phyloP scores from a whole-genome alignment of 805 yeast species.

The Candida alai region DNA sequence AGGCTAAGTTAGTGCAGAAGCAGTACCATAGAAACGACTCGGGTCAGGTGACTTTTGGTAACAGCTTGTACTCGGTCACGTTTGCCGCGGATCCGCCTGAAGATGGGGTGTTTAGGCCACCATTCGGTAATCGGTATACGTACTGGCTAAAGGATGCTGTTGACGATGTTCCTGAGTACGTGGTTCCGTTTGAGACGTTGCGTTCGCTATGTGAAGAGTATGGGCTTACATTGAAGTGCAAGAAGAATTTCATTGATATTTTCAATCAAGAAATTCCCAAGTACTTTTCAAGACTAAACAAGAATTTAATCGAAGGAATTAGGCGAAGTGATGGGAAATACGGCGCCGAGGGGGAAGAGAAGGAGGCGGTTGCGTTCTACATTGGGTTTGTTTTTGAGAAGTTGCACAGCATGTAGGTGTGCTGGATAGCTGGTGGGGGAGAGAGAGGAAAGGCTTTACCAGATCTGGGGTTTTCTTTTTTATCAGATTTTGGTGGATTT shows the following conservation, averaged over 20 bases:
- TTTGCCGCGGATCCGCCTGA: slow-evolving; percentile 78
- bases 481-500: too few relatives aligned
- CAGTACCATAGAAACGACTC: slow-evolving; percentile 20
- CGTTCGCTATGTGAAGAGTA: slow-evolving; percentile 81
- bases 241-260: slow-evolving; percentile 75
- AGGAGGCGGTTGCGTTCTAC: slow-evolving; percentile 87
- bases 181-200: slow-evolving; percentile 89
- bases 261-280: slow-evolving; percentile 76
- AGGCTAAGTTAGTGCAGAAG: slow-evolving; percentile 53
- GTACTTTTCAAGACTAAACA: slow-evolving; percentile 55
- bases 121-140: slow-evolving; percentile 80
- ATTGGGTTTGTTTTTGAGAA: slow-evolving; percentile 80
- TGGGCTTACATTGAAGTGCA: slow-evolving; percentile 66
- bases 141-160: slow-evolving; percentile 89
- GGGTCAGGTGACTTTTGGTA: slow-evolving; percentile 66
- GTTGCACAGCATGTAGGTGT: slow-evolving; percentile 7
- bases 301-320: slow-evolving; percentile 63
- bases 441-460: too few relatives aligned
- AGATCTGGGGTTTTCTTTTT: too few relatives aligned
- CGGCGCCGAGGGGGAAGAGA: slow-evolving; percentile 86
- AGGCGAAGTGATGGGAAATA: slow-evolving; percentile 72
- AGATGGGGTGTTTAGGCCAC: slow-evolving; percentile 67
- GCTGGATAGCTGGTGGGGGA: too few relatives aligned
- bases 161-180: slow-evolving; percentile 94
- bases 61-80: slow-evolving; percentile 73